Percentiles rank a stretch among this genome's conserved stretches.
Evolutionary conservation across 768 basidiomycete species (phyloP).

Genomic region (Panus rudis): DNA sequence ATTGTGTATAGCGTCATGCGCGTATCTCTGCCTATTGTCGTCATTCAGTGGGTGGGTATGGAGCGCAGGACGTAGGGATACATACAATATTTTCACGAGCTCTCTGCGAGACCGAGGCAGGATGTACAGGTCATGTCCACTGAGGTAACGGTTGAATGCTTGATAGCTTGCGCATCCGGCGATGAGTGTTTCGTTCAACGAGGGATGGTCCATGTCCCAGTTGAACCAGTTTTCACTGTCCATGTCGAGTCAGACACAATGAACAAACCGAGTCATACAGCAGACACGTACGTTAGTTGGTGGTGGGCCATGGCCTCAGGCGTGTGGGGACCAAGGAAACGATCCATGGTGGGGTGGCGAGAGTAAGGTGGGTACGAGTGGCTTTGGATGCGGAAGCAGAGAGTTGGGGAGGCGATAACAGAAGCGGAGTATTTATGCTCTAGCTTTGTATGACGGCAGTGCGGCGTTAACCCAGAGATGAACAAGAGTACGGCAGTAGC

Average conservation of each 20-base stretch:
- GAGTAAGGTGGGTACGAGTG: constrained; percentile 4
- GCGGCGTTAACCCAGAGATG: no score
- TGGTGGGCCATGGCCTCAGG: constrained; percentile 68
- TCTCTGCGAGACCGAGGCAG: constrained; percentile 57
- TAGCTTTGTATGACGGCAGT: constrained; percentile 2
- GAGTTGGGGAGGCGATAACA: neutral
- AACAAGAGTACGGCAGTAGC: no score
- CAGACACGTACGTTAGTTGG: constrained; percentile 51
- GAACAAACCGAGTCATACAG: neutral
- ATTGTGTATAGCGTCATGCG: constrained; percentile 78
- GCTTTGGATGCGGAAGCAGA: neutral
- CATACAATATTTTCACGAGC: constrained; percentile 68
- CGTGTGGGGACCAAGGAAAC: constrained; percentile 65
- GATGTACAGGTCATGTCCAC: constrained; percentile 65
- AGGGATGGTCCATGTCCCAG: constrained; percentile 68
- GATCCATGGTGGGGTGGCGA: constrained; percentile 42
- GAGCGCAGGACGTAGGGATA: constrained; percentile 13
- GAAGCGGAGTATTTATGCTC: neutral
- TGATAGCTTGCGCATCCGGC: constrained; percentile 77
- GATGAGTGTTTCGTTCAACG: constrained; percentile 65
- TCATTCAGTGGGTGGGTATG: neutral
- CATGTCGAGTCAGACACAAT: constrained; percentile 14
- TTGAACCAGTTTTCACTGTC: constrained; percentile 57
- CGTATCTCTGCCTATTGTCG: constrained; percentile 54
- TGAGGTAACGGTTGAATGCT: constrained; percentile 68